Percentiles rank a stretch among this genome's conserved stretches.
phyloP scores from a whole-genome alignment of 129 eudicot species.

The Oenanthe sinensis region DNA sequence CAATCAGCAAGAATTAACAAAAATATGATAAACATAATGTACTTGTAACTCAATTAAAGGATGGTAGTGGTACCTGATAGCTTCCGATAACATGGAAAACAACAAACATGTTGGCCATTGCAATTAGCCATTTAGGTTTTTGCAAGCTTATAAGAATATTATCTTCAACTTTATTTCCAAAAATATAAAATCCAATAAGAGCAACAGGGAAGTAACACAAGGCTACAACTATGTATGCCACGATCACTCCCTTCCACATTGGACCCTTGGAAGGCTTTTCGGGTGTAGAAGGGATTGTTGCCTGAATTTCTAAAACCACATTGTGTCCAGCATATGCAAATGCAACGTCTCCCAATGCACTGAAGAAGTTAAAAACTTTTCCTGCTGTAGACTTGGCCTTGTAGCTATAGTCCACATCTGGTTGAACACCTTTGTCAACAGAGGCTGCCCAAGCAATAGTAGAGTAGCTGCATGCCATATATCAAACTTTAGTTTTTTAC shows the following conservation, averaged over 20 bases:
- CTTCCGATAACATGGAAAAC: constrained; percentile 27
- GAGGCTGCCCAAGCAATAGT: constrained; percentile 26
- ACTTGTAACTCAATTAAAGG: background rate
- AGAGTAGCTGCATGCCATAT: constrained; percentile 16
- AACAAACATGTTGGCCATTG: constrained; percentile 20
- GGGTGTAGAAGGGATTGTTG: constrained; percentile 25
- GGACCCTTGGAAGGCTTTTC: constrained; percentile 29
- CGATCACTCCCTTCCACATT: constrained; percentile 24
- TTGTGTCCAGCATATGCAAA: constrained; percentile 35
- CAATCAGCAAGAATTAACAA: background rate
- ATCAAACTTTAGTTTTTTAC: background rate
- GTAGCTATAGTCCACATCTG: constrained; percentile 13
- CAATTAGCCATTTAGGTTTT: constrained; percentile 25
- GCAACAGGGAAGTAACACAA: constrained; percentile 24
- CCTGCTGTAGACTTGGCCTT: constrained; percentile 11
- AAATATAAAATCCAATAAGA: constrained; percentile 18
- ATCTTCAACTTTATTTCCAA: constrained; percentile 13
- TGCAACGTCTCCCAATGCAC: constrained; percentile 31
- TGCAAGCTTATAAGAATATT: constrained; percentile 19
- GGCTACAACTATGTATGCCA: constrained; percentile 25
- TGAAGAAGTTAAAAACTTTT: constrained; percentile 24
- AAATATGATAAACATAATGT: background rate
- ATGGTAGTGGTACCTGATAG: constrained; percentile 6
- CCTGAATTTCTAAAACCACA: constrained; percentile 27
- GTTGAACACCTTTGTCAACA: constrained; percentile 20